phyloP scores from a whole-genome alignment of 495 filamentous ascomycete species.

The Tuber magnatum region DNA sequence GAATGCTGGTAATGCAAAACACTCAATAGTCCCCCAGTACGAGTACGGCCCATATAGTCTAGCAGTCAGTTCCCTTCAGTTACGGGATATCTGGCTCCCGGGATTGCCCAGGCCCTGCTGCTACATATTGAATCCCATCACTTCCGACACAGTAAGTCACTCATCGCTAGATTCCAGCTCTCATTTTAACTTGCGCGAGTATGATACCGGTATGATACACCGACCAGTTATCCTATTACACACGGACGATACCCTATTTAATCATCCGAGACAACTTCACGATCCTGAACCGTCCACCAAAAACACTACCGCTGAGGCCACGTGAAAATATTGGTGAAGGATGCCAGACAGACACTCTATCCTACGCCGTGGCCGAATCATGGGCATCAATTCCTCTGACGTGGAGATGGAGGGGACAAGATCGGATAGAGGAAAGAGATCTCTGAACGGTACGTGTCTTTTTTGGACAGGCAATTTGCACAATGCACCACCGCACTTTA shows the following conservation, averaged over 20 bases:
- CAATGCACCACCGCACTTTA: not conserved
- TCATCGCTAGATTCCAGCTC: not conserved
- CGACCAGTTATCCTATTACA: not conserved
- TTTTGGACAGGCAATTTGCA: not conserved
- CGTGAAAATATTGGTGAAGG: not conserved
- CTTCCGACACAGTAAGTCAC: not conserved
- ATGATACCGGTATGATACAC: not conserved
- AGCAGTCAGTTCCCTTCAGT: not conserved
- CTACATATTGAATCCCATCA: not conserved
- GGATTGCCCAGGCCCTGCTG: not conserved
- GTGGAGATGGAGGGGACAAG: not conserved
- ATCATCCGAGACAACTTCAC: not conserved
- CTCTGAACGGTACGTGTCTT: not conserved
- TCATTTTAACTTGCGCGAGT: not conserved
- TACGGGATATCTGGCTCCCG: not conserved
- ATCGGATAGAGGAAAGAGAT: not conserved
- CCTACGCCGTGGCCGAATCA: not conserved
- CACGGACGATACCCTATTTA: not conserved
- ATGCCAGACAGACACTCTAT: not conserved
- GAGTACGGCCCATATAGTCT: not conserved
- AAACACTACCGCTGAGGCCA: not conserved
- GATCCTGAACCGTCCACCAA: not conserved
- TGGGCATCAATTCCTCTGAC: not conserved
- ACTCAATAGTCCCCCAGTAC: not conserved
- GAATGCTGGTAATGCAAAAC: not conserved